phyloP scores from a whole-genome alignment of 768 basidiomycete species.

The Macrolepiota dolichaula region DNA sequence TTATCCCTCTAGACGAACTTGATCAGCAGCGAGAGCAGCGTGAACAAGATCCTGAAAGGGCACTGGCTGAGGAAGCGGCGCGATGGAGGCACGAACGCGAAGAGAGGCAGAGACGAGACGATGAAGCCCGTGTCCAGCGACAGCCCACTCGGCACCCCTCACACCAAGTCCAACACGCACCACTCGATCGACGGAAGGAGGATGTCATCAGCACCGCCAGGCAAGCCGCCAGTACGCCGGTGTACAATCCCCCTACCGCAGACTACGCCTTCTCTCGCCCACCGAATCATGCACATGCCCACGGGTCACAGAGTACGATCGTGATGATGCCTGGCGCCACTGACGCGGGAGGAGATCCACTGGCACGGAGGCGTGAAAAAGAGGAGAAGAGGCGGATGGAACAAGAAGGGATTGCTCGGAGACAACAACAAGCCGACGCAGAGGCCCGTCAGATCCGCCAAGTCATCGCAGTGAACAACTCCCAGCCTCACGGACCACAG shows the following conservation, averaged over 20 bases:
- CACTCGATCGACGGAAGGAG: conserved; percentile 17
- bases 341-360: conserved; percentile 7
- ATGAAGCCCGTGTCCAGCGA: conserved; percentile 26
- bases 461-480: conserved; percentile 24
- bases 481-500: conserved; percentile 12
- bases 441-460: conserved; percentile 43
- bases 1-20: conserved; percentile 19
- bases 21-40: conserved; percentile 25
- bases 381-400: conserved; percentile 42
- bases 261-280: conserved; percentile 29
- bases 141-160: conserved; percentile 6
- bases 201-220: conserved; percentile 21
- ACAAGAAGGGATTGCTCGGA: conserved; percentile 51
- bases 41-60: conserved; percentile 21
- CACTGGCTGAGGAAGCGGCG: conserved; percentile 33
- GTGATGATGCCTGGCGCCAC: conserved; percentile 21
- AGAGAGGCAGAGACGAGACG: conserved; percentile 25
- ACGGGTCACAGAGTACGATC: conserved; percentile 25
- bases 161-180: not conserved
- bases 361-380: conserved; percentile 24
- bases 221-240: not conserved
- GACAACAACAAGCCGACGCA: conserved; percentile 60
- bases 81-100: conserved; percentile 34
- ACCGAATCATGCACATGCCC: conserved; percentile 18
- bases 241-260: conserved; percentile 13